A percentile compares a stretch with the other conserved stretches of the same genome.
phyloP scores from a whole-genome alignment of 352 stramenopile species.

The Phytophthora crassamura region DNA sequence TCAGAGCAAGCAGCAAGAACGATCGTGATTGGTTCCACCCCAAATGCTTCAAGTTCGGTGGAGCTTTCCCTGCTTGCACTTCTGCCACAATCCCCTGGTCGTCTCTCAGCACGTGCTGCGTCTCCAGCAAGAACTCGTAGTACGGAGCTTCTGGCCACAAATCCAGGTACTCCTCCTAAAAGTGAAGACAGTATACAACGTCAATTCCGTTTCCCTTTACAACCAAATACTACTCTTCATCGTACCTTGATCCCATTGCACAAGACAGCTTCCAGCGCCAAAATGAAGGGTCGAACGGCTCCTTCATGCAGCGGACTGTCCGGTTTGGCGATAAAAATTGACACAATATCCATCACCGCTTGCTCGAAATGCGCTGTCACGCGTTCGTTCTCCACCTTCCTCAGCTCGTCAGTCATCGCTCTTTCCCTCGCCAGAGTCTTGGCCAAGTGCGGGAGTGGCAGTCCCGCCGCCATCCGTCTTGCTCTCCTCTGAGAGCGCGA shows the following conservation, averaged over 20 bases:
- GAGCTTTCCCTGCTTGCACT: slow-evolving; percentile 43
- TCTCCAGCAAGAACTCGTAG: slow-evolving; percentile 74
- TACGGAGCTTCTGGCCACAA: slow-evolving; percentile 78
- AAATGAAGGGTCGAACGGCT: slow-evolving; percentile 59
- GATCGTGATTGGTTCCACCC: slow-evolving; percentile 75
- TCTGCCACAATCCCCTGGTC: slow-evolving; percentile 70
- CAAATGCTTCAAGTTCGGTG: slow-evolving; percentile 52
- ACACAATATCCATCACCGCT: slow-evolving; percentile 70
- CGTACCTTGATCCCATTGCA: slow-evolving; percentile 70
- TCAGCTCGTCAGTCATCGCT: slow-evolving; percentile 38
- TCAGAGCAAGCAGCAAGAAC: slow-evolving; percentile 73
- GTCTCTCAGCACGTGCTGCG: slow-evolving; percentile 64
- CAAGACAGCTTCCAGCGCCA: slow-evolving; percentile 71
- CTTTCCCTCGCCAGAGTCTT: slow-evolving; percentile 49
- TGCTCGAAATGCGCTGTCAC: slow-evolving; percentile 30
- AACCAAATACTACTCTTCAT: background rate
- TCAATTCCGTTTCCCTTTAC: background rate
- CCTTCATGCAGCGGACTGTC: slow-evolving; percentile 81
- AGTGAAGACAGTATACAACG: background rate
- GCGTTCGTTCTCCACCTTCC: slow-evolving; percentile 32
- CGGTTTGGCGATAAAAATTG: slow-evolving; percentile 72
- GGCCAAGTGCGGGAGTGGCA: slow-evolving; percentile 43
- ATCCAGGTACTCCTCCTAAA: slow-evolving; percentile 49
- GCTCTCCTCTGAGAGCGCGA: slow-evolving; percentile 29
- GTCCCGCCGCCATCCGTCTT: slow-evolving; percentile 29